These are phyloP conservation scores for Biscutella laevigata DNA, from an alignment of 441 rosid species.

Conservation along the genomic window DNA sequence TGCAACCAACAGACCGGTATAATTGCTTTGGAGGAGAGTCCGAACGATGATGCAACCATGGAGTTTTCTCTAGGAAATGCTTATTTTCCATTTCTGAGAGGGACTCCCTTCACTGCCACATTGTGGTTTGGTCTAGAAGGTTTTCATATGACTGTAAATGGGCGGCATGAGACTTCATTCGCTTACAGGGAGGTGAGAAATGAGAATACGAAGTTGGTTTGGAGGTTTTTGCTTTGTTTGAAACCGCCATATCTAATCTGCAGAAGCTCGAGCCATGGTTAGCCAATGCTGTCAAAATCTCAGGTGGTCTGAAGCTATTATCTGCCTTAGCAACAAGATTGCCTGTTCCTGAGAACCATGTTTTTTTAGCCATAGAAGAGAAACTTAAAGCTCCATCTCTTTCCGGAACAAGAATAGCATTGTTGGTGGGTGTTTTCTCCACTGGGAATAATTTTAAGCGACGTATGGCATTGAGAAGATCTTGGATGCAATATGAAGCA, in stretches of 20 bases:
- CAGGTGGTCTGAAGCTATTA: slow-evolving; percentile 48
- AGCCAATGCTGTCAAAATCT: slow-evolving; percentile 48
- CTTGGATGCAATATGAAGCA: slow-evolving; percentile 83
- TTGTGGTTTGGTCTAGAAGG: slow-evolving; percentile 76
- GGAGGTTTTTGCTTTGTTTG: slow-evolving; percentile 5
- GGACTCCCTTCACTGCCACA: slow-evolving; percentile 67
- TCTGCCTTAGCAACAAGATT: slow-evolving; percentile 65
- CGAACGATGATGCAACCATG: slow-evolving; percentile 22
- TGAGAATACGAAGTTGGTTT: slow-evolving; percentile 6
- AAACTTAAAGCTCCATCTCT: slow-evolving; percentile 59
- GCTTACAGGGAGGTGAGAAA: slow-evolving; percentile 66
- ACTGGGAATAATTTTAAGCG: slow-evolving; percentile 87
- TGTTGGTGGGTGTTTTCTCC: slow-evolving; percentile 81
- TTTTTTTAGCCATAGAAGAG: slow-evolving; percentile 48
- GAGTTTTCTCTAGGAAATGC: slow-evolving; percentile 40
- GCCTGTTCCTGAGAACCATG: slow-evolving; percentile 64
- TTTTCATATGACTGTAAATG: slow-evolving; percentile 83
- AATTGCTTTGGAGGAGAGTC: slow-evolving; percentile 37
- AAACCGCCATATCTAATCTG: slow-evolving; percentile 7
- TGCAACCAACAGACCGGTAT: slow-evolving; percentile 64
- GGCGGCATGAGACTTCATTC: slow-evolving; percentile 79
- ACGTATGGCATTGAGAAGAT: slow-evolving; percentile 83
- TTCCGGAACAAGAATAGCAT: slow-evolving; percentile 36
- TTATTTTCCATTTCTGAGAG: slow-evolving; percentile 68
- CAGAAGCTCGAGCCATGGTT: slow-evolving; percentile 88